Percentiles rank a stretch among this genome's conserved stretches.
These are phyloP conservation scores for Pseudozyma tsukubaensis DNA, from an alignment of 1,284 basidiomycete species.

Conservation along the genomic window DNA sequence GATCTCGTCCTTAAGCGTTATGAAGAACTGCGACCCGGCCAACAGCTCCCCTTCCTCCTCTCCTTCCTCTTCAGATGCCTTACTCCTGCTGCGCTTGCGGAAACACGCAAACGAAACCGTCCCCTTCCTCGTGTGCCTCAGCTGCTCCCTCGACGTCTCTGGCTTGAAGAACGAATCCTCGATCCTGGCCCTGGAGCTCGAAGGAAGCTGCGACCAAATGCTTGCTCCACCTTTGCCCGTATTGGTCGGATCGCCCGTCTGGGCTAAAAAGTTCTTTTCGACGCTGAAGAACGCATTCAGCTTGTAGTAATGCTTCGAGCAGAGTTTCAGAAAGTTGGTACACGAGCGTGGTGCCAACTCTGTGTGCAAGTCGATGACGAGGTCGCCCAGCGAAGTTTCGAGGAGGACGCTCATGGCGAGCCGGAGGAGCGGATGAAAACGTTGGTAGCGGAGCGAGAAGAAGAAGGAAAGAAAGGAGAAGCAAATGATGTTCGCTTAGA, in stretches of 20 bases:
- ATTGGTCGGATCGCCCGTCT: conserved; percentile 93
- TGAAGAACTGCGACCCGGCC: conserved; percentile 94
- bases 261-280: conserved; percentile 94
- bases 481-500: background rate
- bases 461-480: background rate
- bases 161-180: conserved; percentile 82
- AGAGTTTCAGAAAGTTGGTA: conserved; percentile 96
- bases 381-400: conserved; percentile 93
- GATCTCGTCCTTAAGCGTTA: conserved; percentile 88
- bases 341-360: conserved; percentile 88
- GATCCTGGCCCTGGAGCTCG: conserved; percentile 50
- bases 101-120: conserved; percentile 76
- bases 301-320: conserved; percentile 96
- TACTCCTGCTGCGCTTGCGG: conserved; percentile 3
- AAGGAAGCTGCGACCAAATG: conserved; percentile 68
- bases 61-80: conserved; percentile 55
- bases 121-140: conserved; percentile 87
- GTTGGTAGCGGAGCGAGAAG: background rate
- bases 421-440: background rate
- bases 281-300: conserved; percentile 88
- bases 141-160: conserved; percentile 76
- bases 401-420: conserved; percentile 90
- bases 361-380: conserved; percentile 95
- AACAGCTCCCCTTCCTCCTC: conserved; percentile 78
- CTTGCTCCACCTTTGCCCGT: conserved; percentile 79